Percentiles rank a stretch among this genome's conserved stretches.
phyloP scores from a whole-genome alignment of 352 stramenopile species.

The Phytophthora tubulina region DNA sequence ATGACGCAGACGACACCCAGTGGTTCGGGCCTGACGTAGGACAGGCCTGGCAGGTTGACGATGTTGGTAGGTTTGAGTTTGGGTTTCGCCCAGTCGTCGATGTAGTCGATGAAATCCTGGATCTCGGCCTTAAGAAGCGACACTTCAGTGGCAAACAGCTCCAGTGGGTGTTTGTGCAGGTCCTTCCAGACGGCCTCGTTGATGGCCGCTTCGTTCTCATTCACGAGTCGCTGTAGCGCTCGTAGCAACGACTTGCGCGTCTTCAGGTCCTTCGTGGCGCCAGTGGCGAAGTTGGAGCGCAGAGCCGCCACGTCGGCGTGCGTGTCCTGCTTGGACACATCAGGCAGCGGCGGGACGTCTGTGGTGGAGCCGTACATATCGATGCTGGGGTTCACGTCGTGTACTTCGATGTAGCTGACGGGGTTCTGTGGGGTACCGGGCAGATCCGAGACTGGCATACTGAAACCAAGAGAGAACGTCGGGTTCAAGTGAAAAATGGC shows the following conservation, averaged over 20 bases:
- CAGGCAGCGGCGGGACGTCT: conserved; percentile 39
- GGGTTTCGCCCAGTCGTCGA: conserved; percentile 73
- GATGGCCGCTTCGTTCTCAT: conserved; percentile 56
- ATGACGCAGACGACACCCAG: conserved; percentile 92
- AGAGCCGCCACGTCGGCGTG: conserved; percentile 58
- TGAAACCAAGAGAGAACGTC: not conserved
- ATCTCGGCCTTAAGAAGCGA: conserved; percentile 67
- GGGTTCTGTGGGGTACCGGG: conserved; percentile 9
- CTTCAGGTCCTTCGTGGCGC: conserved; percentile 54
- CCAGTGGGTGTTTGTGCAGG: conserved; percentile 76
- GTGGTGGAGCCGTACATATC: conserved; percentile 19
- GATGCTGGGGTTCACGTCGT: conserved; percentile 7
- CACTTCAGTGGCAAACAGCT: conserved; percentile 71
- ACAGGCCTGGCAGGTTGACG: conserved; percentile 62
- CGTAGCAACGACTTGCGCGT: conserved; percentile 57
- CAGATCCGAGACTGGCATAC: conserved; percentile 21
- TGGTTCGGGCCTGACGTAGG: conserved; percentile 75
- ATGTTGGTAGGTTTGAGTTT: conserved; percentile 61
- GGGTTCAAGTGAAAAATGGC: conserved; percentile 1
- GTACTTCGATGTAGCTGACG: conserved; percentile 10
- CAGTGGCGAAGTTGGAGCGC: conserved; percentile 56
- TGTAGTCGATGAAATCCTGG: conserved; percentile 79
- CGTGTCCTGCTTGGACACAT: conserved; percentile 66
- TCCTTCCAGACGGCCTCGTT: conserved; percentile 70
- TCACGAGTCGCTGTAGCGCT: conserved; percentile 59